Base-by-base conservation (phyloP, 192 early-diverging fungal genomes). In the Helicostylum pulchrum region DNA sequence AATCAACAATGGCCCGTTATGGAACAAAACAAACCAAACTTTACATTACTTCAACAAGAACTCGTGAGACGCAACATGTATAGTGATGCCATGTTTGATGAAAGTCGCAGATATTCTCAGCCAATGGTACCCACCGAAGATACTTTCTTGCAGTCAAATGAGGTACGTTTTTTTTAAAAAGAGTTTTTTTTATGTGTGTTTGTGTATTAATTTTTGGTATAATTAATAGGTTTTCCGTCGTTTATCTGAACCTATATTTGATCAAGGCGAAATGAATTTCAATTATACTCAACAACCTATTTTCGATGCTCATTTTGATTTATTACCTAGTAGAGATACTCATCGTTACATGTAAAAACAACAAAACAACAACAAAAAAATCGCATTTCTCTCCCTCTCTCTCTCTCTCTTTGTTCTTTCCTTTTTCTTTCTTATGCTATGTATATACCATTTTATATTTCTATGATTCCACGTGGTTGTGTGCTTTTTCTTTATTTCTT, bases 231-330 rank as follows among this genome's bases (percentile, higher is more conserved):
- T 59, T 44, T 53, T 36, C 0, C 58, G 66, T 45, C 58, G 67
- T 7, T 46, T 62, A 32, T 68, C 67, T 21, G 67, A 68, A 36
- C 60, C 67, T 47, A 61, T 68, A 21, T 61, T 55, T 62, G 67
- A 68, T 39, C 60, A 20, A 15, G 42, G 30, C 9, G 19, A 52
- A 31, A 30, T 32, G 6, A 31, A 53, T 20, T 43, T 53, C 42
- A 42, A 53, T 26, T 53, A 61, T 15, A 62, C 48, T 20, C 45
- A 46, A 26, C 43, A 46, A 26, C 43, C 43, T 14, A 12, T 60
- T 21, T 60, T 23, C 45, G 19, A 45, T 23, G 15, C n/a, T 42
- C 9, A 19, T 42, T 19, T 39, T 32, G 5, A 55, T 34, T 39
- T 57, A 57, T 57, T 34, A 39, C 36, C 36, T 10, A 39, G 9